Evolutionary conservation across 768 basidiomycete species (phyloP), one percentile per base, ranked within the genome.

Genomic region (Rhodotorula kratochvilovae): DNA sequence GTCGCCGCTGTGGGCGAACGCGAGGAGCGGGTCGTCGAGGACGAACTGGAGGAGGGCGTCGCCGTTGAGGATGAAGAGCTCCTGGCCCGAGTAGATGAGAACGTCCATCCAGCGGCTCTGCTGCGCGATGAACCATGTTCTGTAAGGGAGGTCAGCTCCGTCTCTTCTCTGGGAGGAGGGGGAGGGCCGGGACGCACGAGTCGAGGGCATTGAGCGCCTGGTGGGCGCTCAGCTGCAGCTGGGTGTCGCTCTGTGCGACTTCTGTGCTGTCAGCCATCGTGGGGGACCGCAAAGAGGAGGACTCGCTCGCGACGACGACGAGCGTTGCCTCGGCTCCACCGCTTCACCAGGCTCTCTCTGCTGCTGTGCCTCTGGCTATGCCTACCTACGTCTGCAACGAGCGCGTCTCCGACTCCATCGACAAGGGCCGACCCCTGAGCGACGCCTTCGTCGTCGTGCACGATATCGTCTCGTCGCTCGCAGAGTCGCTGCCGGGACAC

Each of bases 41-140:
- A 88, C 84, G 42, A 81, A 70, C 74, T 88, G 85, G 19, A 88
- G 68, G 29, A 89, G 78, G 1, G 89, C 85, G 78, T 89, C 85
- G 86, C 88, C 88, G 78, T 89, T 87, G 67, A 89, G 81, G 51
- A 88, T 75, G 76, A 89, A 89, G 25, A 83, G 82, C 76, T 89
- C 88, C 46, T 77, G 83, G 2, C 88, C 88, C 31, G 86, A 88
- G 77, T 88, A 89, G 76, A 88, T 88, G 39, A 89, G 79, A 16
- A 89, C 81, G 78, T 89, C 88, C 87, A 89, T 88, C 86, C 85
- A 85, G 67, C 85, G 77, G 16, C 73, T 70, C 54, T 67, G 65
- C 48, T 72, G 73, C 3, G 62, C 31, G 23, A 64, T 36, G 62
- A 63, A 71, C 70, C 66, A 63, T 43, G 66, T 33, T 51, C 27